Conservation (phyloP, 2,329 filamentous ascomycete genomes). For the Macrophomina phaseolina region DNA sequence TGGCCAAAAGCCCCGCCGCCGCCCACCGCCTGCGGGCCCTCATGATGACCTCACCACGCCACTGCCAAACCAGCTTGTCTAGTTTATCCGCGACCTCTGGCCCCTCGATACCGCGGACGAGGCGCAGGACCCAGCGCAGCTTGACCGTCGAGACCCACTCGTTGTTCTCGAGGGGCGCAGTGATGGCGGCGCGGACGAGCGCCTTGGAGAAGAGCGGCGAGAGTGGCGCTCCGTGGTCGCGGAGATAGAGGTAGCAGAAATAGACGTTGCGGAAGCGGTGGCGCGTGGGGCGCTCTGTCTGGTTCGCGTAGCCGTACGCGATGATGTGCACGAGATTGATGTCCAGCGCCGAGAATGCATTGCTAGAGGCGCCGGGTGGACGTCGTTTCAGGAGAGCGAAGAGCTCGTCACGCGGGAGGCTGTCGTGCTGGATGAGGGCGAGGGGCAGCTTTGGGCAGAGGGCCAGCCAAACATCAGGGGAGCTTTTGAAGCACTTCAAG, state of each 20-base stretch:
- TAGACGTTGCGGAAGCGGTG: constrained; percentile 26
- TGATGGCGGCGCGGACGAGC: constrained; percentile 24
- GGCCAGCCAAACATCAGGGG: constrained; percentile 7
- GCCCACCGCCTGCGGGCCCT: constrained; percentile 22
- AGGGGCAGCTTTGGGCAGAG: constrained; percentile 16
- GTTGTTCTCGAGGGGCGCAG: constrained; percentile 11
- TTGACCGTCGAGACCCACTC: constrained; percentile 16
- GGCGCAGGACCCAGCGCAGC: constrained; percentile 11
- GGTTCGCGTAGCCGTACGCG: constrained; percentile 20
- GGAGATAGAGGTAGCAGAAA: constrained; percentile 22
- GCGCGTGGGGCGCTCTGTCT: background rate
- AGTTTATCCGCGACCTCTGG: background rate
- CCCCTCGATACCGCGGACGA: constrained; percentile 21
- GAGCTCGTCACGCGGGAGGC: constrained; percentile 19
- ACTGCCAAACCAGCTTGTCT: background rate
- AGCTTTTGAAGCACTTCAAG: constrained; percentile 11
- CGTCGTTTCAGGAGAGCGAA: constrained; percentile 4
- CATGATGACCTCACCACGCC: constrained; percentile 22
- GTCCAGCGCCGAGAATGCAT: background rate
- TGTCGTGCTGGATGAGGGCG: constrained; percentile 18
- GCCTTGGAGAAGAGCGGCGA: constrained; percentile 20
- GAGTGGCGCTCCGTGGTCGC: background rate
- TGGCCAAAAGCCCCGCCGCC: background rate
- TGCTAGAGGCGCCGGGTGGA: background rate
- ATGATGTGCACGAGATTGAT: constrained; percentile 20